A percentile compares a stretch with the other conserved stretches of the same genome.
These are phyloP conservation scores for Taphrina wiesneri DNA, from an alignment of 1,139 yeast species.

Conservation along the genomic window DNA sequence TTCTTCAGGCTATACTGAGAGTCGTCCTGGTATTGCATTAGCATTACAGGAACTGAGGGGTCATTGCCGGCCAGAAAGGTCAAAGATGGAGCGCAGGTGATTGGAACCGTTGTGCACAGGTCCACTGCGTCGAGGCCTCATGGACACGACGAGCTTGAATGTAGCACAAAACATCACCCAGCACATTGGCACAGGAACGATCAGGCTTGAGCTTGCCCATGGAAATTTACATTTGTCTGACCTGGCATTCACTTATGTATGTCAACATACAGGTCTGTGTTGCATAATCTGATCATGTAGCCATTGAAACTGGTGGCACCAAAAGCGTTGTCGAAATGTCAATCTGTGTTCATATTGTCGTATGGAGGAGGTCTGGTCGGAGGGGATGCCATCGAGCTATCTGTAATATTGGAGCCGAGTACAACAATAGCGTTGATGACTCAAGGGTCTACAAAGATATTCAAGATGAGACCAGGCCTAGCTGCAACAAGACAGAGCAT, in stretches of 20 bases:
- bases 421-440: constrained; percentile 31
- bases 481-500: constrained; percentile 15
- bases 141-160: neutral
- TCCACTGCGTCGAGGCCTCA: no score
- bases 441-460: constrained; percentile 36
- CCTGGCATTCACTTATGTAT: constrained; percentile 22
- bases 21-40: no score
- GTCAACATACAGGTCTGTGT: no score
- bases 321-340: constrained; percentile 8
- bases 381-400: constrained; percentile 30
- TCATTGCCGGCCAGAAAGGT: no score
- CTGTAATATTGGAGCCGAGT: constrained; percentile 12
- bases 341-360: constrained; percentile 31
- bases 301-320: constrained; percentile 34
- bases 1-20: no score
- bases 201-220: constrained; percentile 1
- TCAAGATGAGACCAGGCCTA: constrained; percentile 19
- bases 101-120: no score
- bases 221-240: constrained; percentile 14
- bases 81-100: no score
- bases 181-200: constrained; percentile 1
- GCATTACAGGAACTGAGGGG: no score
- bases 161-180: constrained; percentile 6
- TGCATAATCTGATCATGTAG: neutral
- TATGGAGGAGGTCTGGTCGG: constrained; percentile 37